phyloP scores from a whole-genome alignment of 805 yeast species.

The Scheffersomyces ergatensis region DNA sequence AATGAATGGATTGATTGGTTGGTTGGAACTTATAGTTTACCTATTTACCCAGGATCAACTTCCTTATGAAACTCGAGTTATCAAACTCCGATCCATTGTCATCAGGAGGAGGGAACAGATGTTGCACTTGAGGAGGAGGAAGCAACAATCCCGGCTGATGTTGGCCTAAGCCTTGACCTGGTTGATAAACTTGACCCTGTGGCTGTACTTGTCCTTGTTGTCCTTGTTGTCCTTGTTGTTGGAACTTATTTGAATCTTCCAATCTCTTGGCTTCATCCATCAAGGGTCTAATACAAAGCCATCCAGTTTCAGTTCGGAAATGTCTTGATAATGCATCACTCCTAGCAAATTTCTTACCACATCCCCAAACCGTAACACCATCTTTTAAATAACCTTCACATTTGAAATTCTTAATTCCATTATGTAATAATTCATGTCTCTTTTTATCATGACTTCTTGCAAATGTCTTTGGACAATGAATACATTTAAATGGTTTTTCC shows the following conservation, averaged over 20 bases:
- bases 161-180: not conserved
- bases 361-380: constrained; percentile 67
- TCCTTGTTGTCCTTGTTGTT: too few relatives aligned
- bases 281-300: constrained; percentile 63
- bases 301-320: constrained; percentile 73
- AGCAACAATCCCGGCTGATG: not conserved
- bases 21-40: too few relatives aligned
- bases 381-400: constrained; percentile 63
- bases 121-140: not conserved
- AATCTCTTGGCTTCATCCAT: constrained; percentile 53
- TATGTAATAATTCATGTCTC: constrained; percentile 73
- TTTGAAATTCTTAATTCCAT: constrained; percentile 66
- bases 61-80: constrained; percentile 15
- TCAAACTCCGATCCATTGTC: constrained; percentile 6
- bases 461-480: constrained; percentile 63
- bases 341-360: constrained; percentile 70
- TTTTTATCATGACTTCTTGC: constrained; percentile 77
- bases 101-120: not conserved
- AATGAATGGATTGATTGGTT: too few relatives aligned
- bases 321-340: constrained; percentile 78
- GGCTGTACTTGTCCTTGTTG: not conserved
- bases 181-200: not conserved
- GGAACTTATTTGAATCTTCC: constrained; percentile 10
- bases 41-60: constrained; percentile 15
- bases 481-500: constrained; percentile 69